These are phyloP conservation scores for Anthracocystis setariae DNA, from an alignment of 1,284 basidiomycete genomes.

Conservation along the genomic window DNA sequence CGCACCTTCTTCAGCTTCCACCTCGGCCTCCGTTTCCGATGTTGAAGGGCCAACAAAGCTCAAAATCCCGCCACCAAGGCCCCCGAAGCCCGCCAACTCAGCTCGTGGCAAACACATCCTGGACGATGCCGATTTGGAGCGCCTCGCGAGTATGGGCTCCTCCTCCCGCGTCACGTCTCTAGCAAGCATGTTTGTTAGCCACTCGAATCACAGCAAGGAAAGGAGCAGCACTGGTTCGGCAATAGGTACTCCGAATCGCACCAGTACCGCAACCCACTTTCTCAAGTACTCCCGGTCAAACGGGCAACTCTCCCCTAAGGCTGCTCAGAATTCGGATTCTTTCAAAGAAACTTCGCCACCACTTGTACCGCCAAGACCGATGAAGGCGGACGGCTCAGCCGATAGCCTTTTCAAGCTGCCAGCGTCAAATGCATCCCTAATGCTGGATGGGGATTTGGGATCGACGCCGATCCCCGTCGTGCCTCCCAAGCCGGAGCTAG, in stretches of 20 bases:
- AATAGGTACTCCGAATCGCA: constrained; percentile 14
- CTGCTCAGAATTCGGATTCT: constrained; percentile 10
- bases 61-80: constrained; percentile 30
- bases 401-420: constrained; percentile 28
- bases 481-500: background rate
- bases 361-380: constrained; percentile 28
- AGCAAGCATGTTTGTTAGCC: constrained; percentile 28
- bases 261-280: constrained; percentile 28
- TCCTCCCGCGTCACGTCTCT: constrained; percentile 34
- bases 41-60: constrained; percentile 21
- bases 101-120: constrained; percentile 35
- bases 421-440: constrained; percentile 24
- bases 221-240: background rate
- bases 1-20: constrained; percentile 16
- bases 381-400: constrained; percentile 28
- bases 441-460: constrained; percentile 13
- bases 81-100: constrained; percentile 30
- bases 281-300: constrained; percentile 48
- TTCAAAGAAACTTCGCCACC: constrained; percentile 30
- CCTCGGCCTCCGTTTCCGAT: constrained; percentile 37
- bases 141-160: constrained; percentile 18
- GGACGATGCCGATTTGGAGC: constrained; percentile 42
- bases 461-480: constrained; percentile 11
- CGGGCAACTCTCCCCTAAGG: constrained; percentile 36
- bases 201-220: constrained; percentile 7